Conservation (phyloP, 2,329 filamentous ascomycete genomes). For the Botryotinia narcissicola region DNA sequence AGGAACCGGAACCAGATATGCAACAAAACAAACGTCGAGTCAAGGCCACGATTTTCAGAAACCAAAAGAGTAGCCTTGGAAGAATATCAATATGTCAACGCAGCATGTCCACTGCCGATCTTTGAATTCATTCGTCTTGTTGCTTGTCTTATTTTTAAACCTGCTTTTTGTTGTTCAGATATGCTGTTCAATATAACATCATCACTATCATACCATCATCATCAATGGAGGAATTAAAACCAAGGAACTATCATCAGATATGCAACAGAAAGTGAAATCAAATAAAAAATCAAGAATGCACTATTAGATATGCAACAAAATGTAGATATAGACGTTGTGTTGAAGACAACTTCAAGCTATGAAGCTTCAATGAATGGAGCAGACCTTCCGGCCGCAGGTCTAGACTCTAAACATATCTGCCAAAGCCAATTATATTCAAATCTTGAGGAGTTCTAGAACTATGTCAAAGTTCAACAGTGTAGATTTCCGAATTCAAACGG, state of each 20-base stretch:
- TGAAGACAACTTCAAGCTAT: background rate
- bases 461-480: background rate
- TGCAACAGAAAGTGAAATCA: background rate
- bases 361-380: background rate
- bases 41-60: background rate
- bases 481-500: background rate
- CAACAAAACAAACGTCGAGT: background rate
- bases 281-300: background rate
- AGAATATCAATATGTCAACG: background rate
- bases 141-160: background rate
- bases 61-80: background rate
- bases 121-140: background rate
- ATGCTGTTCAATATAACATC: background rate
- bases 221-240: background rate
- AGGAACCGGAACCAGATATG: background rate
- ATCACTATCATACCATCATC: background rate
- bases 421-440: background rate
- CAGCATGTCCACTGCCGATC: background rate
- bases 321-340: background rate
- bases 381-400: background rate
- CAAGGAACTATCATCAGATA: slow-evolving; percentile 3
- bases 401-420: background rate
- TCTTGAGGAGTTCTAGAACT: background rate
- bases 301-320: slow-evolving; percentile 1
- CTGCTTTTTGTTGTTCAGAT: background rate